These are phyloP conservation scores for Fragaria nilgerrensis DNA, from an alignment of 306 rosid species.

Conservation along the genomic window DNA sequence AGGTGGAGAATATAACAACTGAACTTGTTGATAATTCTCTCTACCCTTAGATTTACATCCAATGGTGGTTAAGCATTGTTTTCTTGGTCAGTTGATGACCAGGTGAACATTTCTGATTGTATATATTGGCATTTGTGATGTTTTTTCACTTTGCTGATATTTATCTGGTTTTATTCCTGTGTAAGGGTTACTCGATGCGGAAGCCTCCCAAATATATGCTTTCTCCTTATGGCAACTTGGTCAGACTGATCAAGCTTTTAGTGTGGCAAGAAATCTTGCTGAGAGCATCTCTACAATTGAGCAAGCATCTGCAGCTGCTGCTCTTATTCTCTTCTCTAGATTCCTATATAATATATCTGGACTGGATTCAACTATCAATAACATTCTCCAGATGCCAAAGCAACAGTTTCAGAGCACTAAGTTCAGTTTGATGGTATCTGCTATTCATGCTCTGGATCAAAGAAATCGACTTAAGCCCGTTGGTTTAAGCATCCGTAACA, in stretches of 20 bases:
- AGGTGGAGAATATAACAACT: no score
- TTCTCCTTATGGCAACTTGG: conserved; percentile 81
- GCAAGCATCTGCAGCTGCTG: conserved; percentile 39
- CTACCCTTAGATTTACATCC: no score
- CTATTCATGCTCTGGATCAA: conserved; percentile 73
- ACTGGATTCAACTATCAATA: conserved; percentile 53
- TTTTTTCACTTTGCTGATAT: conserved; percentile 11
- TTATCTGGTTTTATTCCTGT: conserved; percentile 27
- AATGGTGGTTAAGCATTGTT: no score
- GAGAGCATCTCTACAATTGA: conserved; percentile 57
- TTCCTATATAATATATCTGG: conserved; percentile 67
- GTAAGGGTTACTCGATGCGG: conserved; percentile 68
- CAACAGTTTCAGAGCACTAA: conserved; percentile 65
- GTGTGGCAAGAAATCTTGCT: conserved; percentile 54
- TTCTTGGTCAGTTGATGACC: no score
- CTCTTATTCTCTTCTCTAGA: conserved; percentile 69
- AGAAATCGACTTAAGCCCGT: conserved; percentile 54
- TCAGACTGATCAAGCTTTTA: conserved; percentile 58
- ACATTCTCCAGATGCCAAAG: conserved; percentile 72
- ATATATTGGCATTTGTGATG: neutral
- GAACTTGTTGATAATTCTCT: no score
- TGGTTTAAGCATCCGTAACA: conserved; percentile 50
- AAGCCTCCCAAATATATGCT: conserved; percentile 76
- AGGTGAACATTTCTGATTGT: no score
- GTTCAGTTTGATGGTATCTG: conserved; percentile 68